Conservation (phyloP, 2,329 filamentous ascomycete species). For the Nemania sp. region DNA sequence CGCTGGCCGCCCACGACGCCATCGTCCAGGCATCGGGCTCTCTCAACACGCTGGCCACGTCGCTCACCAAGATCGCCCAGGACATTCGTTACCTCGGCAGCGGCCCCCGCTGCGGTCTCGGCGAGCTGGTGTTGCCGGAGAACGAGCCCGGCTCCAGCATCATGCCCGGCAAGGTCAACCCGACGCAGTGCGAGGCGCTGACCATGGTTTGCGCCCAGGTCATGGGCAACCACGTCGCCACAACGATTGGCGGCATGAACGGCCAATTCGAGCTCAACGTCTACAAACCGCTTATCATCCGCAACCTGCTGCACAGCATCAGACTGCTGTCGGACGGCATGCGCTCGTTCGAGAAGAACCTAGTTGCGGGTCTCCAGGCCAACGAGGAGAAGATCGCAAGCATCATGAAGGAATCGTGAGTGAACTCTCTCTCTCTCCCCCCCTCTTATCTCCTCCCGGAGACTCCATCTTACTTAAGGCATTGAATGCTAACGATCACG, state of each 20-base stretch:
- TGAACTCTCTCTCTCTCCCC: conserved; percentile 22
- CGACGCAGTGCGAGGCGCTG: conserved; percentile 95
- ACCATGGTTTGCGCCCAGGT: conserved; percentile 98
- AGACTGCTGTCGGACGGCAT: conserved; percentile 90
- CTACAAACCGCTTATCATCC: conserved; percentile 96
- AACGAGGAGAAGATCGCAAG: conserved; percentile 90
- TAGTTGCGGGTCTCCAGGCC: conserved; percentile 84
- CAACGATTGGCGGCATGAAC: conserved; percentile 93
- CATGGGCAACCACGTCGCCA: conserved; percentile 94
- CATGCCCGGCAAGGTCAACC: conserved; percentile 99
- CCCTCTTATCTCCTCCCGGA: too few relatives aligned
- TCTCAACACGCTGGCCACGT: conserved; percentile 88
- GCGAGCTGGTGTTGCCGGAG: conserved; percentile 90
- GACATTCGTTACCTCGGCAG: conserved; percentile 97
- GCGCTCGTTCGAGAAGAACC: conserved; percentile 92
- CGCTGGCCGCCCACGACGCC: conserved; percentile 92
- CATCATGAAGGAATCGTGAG: conserved; percentile 93
- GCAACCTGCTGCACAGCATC: conserved; percentile 90
- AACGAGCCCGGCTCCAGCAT: conserved; percentile 98
- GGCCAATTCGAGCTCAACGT: conserved; percentile 99
- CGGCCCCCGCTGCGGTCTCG: conserved; percentile 92
- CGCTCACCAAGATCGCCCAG: conserved; percentile 97
- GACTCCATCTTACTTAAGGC: background rate
- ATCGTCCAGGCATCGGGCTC: conserved; percentile 92
- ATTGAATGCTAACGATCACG: conserved; percentile 5